Evolutionary conservation across 1,139 yeast genomes (phyloP).

Genomic region (Yamadazyma taylorii): DNA sequence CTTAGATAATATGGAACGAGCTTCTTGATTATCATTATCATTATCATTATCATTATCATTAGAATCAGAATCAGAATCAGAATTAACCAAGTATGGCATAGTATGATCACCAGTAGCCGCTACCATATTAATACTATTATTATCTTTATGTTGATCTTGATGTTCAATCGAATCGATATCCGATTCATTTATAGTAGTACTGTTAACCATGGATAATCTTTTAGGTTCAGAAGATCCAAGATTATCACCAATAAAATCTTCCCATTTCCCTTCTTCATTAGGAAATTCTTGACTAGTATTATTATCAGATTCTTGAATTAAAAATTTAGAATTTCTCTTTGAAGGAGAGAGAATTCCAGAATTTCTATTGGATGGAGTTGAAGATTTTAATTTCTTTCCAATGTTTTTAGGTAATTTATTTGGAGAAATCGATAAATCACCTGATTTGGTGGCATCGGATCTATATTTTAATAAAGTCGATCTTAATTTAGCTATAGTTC

Average conservation of each 20-base stretch:
- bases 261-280: conserved; percentile 39
- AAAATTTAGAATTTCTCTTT: conserved; percentile 35
- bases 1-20: conserved; percentile 20
- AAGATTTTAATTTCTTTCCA: conserved; percentile 23
- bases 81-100: conserved; percentile 29
- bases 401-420: conserved; percentile 14
- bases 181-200: conserved; percentile 17
- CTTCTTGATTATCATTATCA: conserved; percentile 24
- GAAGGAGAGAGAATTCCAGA: conserved; percentile 33
- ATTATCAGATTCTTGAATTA: conserved; percentile 28
- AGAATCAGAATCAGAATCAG: conserved; percentile 34
- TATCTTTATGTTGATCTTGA: too few species aligned
- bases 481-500: conserved; percentile 56
- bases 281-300: conserved; percentile 13
- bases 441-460: conserved; percentile 11
- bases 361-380: conserved; percentile 21
- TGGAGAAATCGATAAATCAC: conserved; percentile 11
- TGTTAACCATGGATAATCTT: conserved; percentile 17
- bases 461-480: conserved; percentile 47
- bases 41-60: conserved; percentile 43
- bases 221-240: conserved; percentile 25
- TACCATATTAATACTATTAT: conserved; percentile 9
- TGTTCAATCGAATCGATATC: too few species aligned
- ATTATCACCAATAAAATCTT: conserved; percentile 39
- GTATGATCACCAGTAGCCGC: conserved; percentile 17